A percentile compares a stretch with the other conserved stretches of the same genome.
phyloP scores from a whole-genome alignment of 345 rosid species.

The Brassica rapa region DNA sequence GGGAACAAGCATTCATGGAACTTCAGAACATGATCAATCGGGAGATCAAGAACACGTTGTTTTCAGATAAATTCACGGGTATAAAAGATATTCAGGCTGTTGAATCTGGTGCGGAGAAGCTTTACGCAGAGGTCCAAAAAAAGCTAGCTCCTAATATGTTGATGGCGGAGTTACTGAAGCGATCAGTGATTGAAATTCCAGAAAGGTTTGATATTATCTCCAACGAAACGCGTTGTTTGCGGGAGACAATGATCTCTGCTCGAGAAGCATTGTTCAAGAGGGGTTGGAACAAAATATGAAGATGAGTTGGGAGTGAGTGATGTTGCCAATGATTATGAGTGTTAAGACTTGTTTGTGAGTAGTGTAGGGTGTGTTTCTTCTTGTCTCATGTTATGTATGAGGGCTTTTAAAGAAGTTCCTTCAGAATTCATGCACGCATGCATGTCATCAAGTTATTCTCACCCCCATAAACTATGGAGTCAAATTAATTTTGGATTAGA shows the following conservation, averaged over 20 bases:
- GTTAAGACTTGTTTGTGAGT: slow-evolving; percentile 19
- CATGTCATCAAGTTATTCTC: not conserved
- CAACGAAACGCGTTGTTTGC: slow-evolving; percentile 55
- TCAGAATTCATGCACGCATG: not conserved
- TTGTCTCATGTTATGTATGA: not conserved
- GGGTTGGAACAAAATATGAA: slow-evolving; percentile 45
- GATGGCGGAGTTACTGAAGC: slow-evolving; percentile 42
- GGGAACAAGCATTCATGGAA: not conserved
- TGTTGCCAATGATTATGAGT: not conserved
- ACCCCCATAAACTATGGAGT: not conserved
- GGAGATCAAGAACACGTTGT: slow-evolving; percentile 38
- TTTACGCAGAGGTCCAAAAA: slow-evolving; percentile 52
- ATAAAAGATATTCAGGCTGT: slow-evolving; percentile 65
- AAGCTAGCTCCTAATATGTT: slow-evolving; percentile 40
- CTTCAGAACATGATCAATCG: slow-evolving; percentile 24
- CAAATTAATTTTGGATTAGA: slow-evolving; percentile 1
- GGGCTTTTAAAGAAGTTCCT: not conserved
- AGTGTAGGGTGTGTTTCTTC: not conserved
- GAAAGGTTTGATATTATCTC: slow-evolving; percentile 61
- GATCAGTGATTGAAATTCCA: slow-evolving; percentile 52
- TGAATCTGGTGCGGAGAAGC: slow-evolving; percentile 51
- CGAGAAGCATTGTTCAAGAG: slow-evolving; percentile 71
- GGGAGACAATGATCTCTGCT: slow-evolving; percentile 58
- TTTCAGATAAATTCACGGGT: slow-evolving; percentile 39
- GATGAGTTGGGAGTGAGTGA: slow-evolving; percentile 18